Base-by-base conservation (phyloP, 768 basidiomycete genomes). In the Panellus pusillus region DNA sequence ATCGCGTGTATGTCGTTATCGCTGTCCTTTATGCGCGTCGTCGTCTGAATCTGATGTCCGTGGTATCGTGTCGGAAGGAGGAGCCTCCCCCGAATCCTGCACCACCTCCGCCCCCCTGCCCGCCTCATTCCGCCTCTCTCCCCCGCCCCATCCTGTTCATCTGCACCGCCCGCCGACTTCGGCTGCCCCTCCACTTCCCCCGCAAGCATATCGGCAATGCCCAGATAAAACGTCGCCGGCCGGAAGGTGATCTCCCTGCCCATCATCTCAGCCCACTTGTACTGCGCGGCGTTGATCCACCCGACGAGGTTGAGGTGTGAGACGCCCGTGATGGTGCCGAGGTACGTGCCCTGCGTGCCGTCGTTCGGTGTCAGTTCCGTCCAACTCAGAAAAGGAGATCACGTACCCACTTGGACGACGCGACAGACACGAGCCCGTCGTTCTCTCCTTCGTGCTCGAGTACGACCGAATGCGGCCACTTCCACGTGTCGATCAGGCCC, bases 231-330 rank as follows among this genome's bases (percentile, higher is more conserved):
- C 9, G 89, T 91, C 18, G 88, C 90, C 2, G 93, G 93, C 52
- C 87, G 87, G 75, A 97, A 98, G 53, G 88, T 83, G 65, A 98
- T 93, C 57, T 92, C 87, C 51, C 84, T 87, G 11, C 95, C 97
- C 61, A 82, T 84, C 70, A 94, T 89, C 63, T 89, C 86, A 0
- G 92, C 88, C 81, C 91, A 90, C 64, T 91, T 91, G 70, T 91
- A 96, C 28, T 89, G 76, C 1, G 92, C 89, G 6, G 84, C 79
- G 68, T 94, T 95, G 45, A 93, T 87, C 96, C 95, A 98, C 6
- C 95, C 93, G 11, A 97, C 91, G 35, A 92, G 80, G 65, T 93
- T 91, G 32, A 96, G 80, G 66, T 99, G 97, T 63, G 92, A 96
- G 14, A 97, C 97, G 52, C 89, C 80, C 35, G 82, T 78, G 17